Conservation (phyloP, 1,284 basidiomycete species). For the Gomphus sp. region DNA sequence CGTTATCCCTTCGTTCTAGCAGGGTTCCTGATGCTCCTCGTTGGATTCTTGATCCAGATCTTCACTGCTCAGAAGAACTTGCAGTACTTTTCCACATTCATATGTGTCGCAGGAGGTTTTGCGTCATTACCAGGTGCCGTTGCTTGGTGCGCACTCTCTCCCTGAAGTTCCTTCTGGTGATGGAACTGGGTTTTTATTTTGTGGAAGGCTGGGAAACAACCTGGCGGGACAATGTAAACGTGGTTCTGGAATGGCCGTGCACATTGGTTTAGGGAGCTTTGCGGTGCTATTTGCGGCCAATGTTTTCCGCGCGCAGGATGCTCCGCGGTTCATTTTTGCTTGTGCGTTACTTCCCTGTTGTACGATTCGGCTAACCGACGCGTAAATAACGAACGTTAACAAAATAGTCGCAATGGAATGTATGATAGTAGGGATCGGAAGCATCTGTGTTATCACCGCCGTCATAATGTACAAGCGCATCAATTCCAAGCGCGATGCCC, state of each 20-base stretch:
- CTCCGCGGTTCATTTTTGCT: constrained; percentile 36
- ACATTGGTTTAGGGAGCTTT: constrained; percentile 53
- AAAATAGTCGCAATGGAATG: neutral
- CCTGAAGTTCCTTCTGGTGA: constrained; percentile 23
- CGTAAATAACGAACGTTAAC: no score
- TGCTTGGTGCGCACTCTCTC: neutral
- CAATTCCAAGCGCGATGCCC: neutral
- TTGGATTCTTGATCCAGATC: neutral
- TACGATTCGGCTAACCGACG: neutral
- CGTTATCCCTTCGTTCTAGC: neutral
- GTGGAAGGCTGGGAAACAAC: constrained; percentile 46
- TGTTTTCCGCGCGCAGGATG: constrained; percentile 49
- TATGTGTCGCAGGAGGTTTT: neutral
- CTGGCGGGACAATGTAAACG: constrained; percentile 60
- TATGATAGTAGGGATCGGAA: neutral
- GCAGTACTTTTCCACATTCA: neutral
- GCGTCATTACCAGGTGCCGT: neutral
- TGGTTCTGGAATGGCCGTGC: constrained; percentile 50
- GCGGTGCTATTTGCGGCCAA: constrained; percentile 46
- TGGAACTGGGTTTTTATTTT: constrained; percentile 39
- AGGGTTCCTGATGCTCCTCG: neutral
- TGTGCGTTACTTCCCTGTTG: constrained; percentile 30
- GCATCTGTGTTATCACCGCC: neutral
- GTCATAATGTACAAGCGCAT: neutral
- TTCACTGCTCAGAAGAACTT: neutral